Conservation (phyloP, 768 basidiomycete species). For the Chiua virens region DNA sequence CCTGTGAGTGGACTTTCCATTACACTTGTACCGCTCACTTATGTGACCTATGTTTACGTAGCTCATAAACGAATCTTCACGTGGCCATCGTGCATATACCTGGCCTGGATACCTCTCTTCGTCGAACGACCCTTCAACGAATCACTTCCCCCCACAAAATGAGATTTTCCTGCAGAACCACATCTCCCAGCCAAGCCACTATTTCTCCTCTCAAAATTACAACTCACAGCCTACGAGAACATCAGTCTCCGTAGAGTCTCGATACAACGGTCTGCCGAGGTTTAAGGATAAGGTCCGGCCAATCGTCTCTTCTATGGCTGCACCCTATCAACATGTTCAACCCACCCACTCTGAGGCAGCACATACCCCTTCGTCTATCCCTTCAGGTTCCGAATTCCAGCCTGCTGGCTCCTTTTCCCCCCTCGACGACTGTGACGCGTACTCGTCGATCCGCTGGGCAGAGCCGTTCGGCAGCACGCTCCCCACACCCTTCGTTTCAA, state of each 20-base stretch:
- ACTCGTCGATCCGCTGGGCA: neutral
- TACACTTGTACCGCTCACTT: neutral
- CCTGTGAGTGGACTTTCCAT: neutral
- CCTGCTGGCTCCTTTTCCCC: too few species aligned
- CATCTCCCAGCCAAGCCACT: too few species aligned
- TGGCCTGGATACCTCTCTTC: too few species aligned
- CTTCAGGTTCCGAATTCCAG: neutral
- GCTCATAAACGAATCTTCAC: neutral
- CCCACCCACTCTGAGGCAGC: neutral
- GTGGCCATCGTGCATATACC: neutral
- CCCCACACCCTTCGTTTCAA: too few species aligned
- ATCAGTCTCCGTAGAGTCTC: neutral
- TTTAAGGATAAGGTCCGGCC: neutral
- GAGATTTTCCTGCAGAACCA: too few species aligned
- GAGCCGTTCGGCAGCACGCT: neutral
- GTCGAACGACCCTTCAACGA: too few species aligned
- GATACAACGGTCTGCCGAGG: neutral
- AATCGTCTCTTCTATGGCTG: neutral
- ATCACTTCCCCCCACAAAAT: neutral
- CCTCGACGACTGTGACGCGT: too few species aligned
- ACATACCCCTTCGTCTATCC: neutral
- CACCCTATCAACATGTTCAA: neutral
- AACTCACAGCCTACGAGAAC: too few species aligned
- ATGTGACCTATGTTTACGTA: neutral
- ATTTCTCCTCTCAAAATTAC: too few species aligned